Evolutionary conservation across 306 rosid species (phyloP), one percentile per base, ranked within the genome.

Genomic region (Phaseolus lunatus): DNA sequence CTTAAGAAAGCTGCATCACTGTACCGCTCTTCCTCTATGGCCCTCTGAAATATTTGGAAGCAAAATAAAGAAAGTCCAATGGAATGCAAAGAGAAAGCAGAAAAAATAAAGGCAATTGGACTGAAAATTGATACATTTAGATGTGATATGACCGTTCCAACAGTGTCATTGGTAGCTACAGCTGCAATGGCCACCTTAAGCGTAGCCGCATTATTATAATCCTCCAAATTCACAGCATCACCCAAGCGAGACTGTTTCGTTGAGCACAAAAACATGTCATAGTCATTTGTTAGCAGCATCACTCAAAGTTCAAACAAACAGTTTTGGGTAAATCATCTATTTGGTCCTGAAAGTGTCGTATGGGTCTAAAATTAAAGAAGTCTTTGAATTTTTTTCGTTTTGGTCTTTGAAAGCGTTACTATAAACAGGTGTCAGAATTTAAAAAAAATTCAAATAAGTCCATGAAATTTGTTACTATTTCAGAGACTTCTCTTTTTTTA

Each of bases 131-230:
- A 23, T 63, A 63, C 70, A 37, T 64, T 64, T 48, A 64, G 18
- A 64, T 18, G n/a, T 18, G 49, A 37, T 11, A 37, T 37, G 49
- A 5, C 70, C 5, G 26, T 64, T 64, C 70, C 70, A 64, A 64
- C 70, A 37, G 70, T 39, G 70, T 64, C 70, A 37, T 19, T 64
- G 70, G 49, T 10, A 64, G 70, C 49, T 18, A 31, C 50, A 64
- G 70, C 48, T 11, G 70, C 70, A 64, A 64, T 64, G 70, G 70
- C 70, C n/a, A 64, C 70, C 70, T 64, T 64, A 18, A 64, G 50
- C 49, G 26, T 11, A 64, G 70, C 70, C 18, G 70, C 70, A 37
- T 9, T 31, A 16, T 64, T 18, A 37, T 64, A 64, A 37, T 64
- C 70, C 70, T 64, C 70, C 0, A 64, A 64, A 37, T 13, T 27